Evolutionary conservation across 2,329 filamentous ascomycete species (phyloP), one percentile per base, ranked within the genome.

Genomic region (Tolypocladium ophioglossoides): DNA sequence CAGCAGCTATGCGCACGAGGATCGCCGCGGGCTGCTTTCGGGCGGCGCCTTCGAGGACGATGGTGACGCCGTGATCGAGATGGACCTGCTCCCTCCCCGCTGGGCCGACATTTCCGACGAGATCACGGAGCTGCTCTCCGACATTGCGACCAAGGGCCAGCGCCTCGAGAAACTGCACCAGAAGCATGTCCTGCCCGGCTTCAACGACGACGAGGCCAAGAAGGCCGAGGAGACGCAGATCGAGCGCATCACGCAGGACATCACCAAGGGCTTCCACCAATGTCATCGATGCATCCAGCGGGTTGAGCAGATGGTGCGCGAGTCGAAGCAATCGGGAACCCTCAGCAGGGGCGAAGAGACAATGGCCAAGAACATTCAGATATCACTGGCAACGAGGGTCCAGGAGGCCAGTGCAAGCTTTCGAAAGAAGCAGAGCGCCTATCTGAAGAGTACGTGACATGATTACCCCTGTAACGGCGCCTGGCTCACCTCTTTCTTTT

Each of bases 71-170:
- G 84, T 99, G 55, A 97, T 99, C 64, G 94, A 99, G 76, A 97
- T 99, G 94, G 92, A 97, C 71, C 76, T 96, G 40, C 78, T 99
- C 20, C 94, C 94, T 27, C 94, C 94, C 52, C 85, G 94, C 57
- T 99, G 94, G 94, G 87, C 92, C 55, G 94, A 99, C 66, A 79
- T 96, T 56, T 91, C 91, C 64, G 94, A 97, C 68, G 91, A 97
- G 68, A 90, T 99, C 57, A 85, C 87, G 34, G 90, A 96, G 56
- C 74, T 89, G 44, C 80, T 99, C 11, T 79, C 82, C 57, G 83
- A 88, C 55, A 89, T 97, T 60, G 86, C 89, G 52, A 84, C 83
- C 57, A 90, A 95, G 72, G 88, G 90, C 61, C 84, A 89, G 63
- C 85, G 84, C 63, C 80, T 99, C 35, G 94, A 97, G 66, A 89